Conservation (phyloP, 768 basidiomycete species). For the Tephrocybe rancida region DNA sequence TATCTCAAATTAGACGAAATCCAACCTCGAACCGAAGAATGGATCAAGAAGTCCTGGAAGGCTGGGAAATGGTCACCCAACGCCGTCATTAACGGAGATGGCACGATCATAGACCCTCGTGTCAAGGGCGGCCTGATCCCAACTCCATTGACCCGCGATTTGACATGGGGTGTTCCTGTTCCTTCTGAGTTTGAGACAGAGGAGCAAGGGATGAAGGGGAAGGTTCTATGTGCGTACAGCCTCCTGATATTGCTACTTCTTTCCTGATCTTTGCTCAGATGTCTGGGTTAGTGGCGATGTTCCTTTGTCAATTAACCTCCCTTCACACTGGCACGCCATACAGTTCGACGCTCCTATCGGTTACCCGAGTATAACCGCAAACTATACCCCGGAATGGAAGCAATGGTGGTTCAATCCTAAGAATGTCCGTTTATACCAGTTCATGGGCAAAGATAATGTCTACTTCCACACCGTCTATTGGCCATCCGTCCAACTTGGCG, state of each 20-base stretch:
- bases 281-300: slow-evolving; percentile 76
- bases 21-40: slow-evolving; percentile 82
- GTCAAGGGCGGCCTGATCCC: slow-evolving; percentile 84
- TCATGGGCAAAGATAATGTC: slow-evolving; percentile 99
- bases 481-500: slow-evolving; percentile 87
- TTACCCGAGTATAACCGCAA: slow-evolving; percentile 96
- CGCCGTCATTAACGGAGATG: slow-evolving; percentile 85
- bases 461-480: slow-evolving; percentile 98
- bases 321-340: slow-evolving; percentile 15
- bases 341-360: slow-evolving; percentile 99
- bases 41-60: slow-evolving; percentile 80
- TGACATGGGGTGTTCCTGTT: slow-evolving; percentile 96
- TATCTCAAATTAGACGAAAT: slow-evolving; percentile 85
- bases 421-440: slow-evolving; percentile 91
- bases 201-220: slow-evolving; percentile 87
- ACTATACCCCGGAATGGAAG: slow-evolving; percentile 93
- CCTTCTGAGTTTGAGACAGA: slow-evolving; percentile 57
- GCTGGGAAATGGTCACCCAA: slow-evolving; percentile 93
- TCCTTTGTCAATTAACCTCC: not conserved
- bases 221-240: slow-evolving; percentile 87
- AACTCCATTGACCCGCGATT: slow-evolving; percentile 90
- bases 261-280: slow-evolving; percentile 46
- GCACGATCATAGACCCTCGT: slow-evolving; percentile 87
- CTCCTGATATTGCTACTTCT: not conserved
- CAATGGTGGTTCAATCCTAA: slow-evolving; percentile 96